Conservation (phyloP, 441 rosid species). For the Pelargonium cotyledonis region DNA sequence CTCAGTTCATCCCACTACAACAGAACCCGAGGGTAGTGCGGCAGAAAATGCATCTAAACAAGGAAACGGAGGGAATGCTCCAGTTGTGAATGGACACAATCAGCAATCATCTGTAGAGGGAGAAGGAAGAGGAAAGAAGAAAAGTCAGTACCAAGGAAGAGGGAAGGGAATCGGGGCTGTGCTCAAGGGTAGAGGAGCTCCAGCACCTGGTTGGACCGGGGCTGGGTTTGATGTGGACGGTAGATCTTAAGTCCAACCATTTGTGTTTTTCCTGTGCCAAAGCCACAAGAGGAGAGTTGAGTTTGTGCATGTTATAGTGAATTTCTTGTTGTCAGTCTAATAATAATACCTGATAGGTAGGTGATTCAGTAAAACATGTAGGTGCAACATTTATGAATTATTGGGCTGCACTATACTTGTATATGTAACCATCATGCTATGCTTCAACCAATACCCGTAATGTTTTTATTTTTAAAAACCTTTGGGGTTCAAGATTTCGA, state of each 20-base stretch:
- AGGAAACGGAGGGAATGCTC: conserved; percentile 30
- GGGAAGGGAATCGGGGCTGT: conserved; percentile 61
- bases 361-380: no score
- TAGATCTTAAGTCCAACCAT: conserved; percentile 20
- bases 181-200: conserved; percentile 49
- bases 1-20: neutral
- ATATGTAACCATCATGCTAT: no score
- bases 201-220: conserved; percentile 75
- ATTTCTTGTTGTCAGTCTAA: neutral
- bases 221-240: conserved; percentile 86
- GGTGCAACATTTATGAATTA: no score
- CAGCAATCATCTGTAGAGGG: conserved; percentile 40
- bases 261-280: conserved; percentile 15
- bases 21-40: conserved; percentile 24
- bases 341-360: no score
- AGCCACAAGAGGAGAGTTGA: conserved; percentile 14
- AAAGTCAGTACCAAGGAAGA: conserved; percentile 52
- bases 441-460: no score
- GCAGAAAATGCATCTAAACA: conserved; percentile 30
- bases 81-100: conserved; percentile 28
- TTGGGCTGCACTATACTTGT: no score
- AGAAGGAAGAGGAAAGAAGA: conserved; percentile 57
- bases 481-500: no score
- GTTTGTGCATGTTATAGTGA: neutral
- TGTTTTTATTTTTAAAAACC: no score